Percentiles rank a stretch among this genome's conserved stretches.
phyloP scores from a whole-genome alignment of 192 early-diverging fungal species.

The Backusella circina region DNA sequence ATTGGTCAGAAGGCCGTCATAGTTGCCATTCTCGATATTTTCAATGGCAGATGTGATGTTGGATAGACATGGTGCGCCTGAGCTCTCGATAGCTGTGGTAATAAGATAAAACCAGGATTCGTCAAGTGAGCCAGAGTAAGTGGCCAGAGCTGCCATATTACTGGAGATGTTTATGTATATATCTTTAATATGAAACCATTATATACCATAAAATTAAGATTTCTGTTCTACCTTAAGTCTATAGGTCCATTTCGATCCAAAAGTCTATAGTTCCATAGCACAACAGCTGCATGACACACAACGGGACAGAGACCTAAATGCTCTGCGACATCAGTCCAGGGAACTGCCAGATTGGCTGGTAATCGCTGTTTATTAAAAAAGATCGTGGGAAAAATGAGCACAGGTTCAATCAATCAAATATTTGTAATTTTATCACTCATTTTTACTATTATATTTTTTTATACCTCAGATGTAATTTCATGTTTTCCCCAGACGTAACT shows the following conservation, averaged over 20 bases:
- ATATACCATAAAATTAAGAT: background rate
- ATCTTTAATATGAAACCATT: conserved; percentile 6
- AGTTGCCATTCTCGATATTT: conserved; percentile 49
- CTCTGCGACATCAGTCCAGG: conserved; percentile 74
- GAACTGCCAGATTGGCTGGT: conserved; percentile 75
- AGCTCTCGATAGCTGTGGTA: conserved; percentile 83
- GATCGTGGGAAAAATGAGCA: conserved; percentile 11
- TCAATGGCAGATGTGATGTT: conserved; percentile 69
- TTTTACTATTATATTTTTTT: conserved; percentile 5
- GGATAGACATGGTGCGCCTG: conserved; percentile 63
- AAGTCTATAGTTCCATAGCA: conserved; percentile 90
- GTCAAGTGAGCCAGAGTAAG: conserved; percentile 84
- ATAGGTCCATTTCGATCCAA: conserved; percentile 77
- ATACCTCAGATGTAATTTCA: conserved; percentile 67
- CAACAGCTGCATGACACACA: conserved; percentile 81
- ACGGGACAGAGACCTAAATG: conserved; percentile 84
- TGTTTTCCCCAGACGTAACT: conserved; percentile 91
- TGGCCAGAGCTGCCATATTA: conserved; percentile 81
- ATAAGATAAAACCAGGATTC: conserved; percentile 98
- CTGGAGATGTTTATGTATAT: conserved; percentile 22
- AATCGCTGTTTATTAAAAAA: conserved; percentile 47
- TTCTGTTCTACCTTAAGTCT: conserved; percentile 56
- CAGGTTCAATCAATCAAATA: conserved; percentile 1
- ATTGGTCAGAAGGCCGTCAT: conserved; percentile 43
- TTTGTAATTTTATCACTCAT: background rate